These are phyloP conservation scores for Colletotrichum incanum DNA, from an alignment of 2,329 filamentous ascomycete species.

Conservation along the genomic window DNA sequence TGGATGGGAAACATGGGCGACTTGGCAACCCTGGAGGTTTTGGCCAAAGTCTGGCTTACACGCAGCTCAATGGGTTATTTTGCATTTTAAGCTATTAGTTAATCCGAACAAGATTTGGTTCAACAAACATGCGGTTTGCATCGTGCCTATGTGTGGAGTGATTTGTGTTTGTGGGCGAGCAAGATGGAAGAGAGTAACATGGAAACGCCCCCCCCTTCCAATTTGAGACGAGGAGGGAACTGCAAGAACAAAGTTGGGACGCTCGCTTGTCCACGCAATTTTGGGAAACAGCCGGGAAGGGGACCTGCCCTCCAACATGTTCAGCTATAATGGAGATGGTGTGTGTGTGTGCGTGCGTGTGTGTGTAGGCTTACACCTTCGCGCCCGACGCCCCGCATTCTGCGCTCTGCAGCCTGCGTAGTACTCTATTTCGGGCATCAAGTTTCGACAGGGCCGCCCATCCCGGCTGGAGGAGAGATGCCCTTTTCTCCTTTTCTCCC, in stretches of 20 bases:
- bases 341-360: background rate
- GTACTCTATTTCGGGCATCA: constrained; percentile 1
- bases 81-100: constrained; percentile 58
- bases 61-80: constrained; percentile 56
- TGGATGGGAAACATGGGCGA: constrained; percentile 12
- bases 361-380: background rate
- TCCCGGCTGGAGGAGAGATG: background rate
- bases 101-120: constrained; percentile 54
- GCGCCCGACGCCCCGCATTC: background rate
- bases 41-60: constrained; percentile 52
- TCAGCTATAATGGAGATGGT: background rate
- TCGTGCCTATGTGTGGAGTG: background rate
- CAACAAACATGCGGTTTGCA: background rate
- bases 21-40: constrained; percentile 48
- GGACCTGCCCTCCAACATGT: constrained; percentile 14
- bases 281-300: constrained; percentile 7
- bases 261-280: constrained; percentile 15
- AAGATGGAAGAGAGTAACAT: background rate
- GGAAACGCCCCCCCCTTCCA: background rate
- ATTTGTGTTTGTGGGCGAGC: background rate
- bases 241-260: constrained; percentile 19
- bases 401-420: background rate
- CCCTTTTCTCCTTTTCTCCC: no score
- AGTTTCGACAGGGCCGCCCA: background rate
- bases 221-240: background rate